Conservation (phyloP, 495 filamentous ascomycete genomes). For the Aspergillus indologenus region DNA sequence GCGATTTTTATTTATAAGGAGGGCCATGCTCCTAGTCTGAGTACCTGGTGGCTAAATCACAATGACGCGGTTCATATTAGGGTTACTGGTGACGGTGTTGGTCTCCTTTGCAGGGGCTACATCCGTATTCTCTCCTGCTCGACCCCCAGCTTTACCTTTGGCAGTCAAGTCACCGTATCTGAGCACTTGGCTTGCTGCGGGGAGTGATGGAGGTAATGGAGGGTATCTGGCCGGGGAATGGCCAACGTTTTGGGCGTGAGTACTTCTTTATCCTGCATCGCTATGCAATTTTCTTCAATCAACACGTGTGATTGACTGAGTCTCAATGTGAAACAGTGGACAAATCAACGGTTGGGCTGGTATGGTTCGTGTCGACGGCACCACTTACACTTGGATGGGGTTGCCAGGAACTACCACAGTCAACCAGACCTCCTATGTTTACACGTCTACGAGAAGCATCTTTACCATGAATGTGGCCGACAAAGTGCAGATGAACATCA, state of each 20-base stretch:
- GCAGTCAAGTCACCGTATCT: constrained; percentile 59
- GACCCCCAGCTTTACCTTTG: constrained; percentile 54
- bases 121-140: constrained; percentile 53
- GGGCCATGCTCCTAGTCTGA: constrained; percentile 25
- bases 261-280: constrained; percentile 4
- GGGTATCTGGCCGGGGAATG: constrained; percentile 58
- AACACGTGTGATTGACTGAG: not conserved
- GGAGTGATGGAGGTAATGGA: constrained; percentile 53
- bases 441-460: constrained; percentile 57
- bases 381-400: constrained; percentile 58
- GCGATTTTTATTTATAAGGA: not conserved
- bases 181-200: constrained; percentile 53
- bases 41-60: constrained; percentile 14
- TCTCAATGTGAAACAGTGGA: constrained; percentile 31
- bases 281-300: not conserved
- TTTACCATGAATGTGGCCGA: constrained; percentile 52
- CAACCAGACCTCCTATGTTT: constrained; percentile 51
- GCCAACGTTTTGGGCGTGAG: constrained; percentile 56
- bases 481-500: constrained; percentile 50
- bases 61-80: constrained; percentile 30
- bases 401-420: constrained; percentile 36
- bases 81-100: constrained; percentile 26
- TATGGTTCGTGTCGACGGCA: constrained; percentile 54
- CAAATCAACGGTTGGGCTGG: constrained; percentile 54
- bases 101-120: constrained; percentile 26